Percentiles rank a stretch among this genome's conserved stretches.
These are phyloP conservation scores for Ceratobasidium sp. DNA, from an alignment of 1,284 basidiomycete species.

Conservation along the genomic window DNA sequence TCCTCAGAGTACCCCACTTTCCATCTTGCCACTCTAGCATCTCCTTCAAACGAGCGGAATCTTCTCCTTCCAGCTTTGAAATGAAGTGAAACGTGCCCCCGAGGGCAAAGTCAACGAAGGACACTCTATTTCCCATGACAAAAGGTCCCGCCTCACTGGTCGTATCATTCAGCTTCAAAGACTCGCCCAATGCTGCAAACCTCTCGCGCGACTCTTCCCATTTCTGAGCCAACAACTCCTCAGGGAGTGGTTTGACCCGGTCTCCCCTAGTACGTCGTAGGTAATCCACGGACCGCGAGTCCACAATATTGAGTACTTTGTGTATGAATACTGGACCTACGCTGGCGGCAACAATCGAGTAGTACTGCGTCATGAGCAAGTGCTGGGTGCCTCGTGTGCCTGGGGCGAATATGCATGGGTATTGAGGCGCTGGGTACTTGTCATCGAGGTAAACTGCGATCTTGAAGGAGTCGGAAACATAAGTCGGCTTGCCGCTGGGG, in stretches of 20 bases:
- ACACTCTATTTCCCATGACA: constrained; percentile 5
- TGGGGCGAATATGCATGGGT: constrained; percentile 28
- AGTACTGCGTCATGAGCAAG: constrained; percentile 15
- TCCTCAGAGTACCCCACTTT: constrained; percentile 1
- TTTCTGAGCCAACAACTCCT: constrained; percentile 1
- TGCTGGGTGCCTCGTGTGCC: constrained; percentile 35
- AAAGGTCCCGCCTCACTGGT: constrained; percentile 10
- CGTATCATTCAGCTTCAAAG: neutral
- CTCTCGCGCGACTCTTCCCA: constrained; percentile 8
- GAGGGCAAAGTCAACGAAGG: constrained; percentile 19
- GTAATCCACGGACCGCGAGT: constrained; percentile 38
- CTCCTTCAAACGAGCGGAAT: constrained; percentile 1
- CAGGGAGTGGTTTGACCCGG: neutral
- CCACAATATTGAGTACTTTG: constrained; percentile 22
- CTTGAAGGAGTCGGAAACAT: constrained; percentile 38
- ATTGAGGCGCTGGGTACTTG: constrained; percentile 28
- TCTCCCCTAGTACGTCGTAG: constrained; percentile 6
- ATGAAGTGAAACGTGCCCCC: constrained; percentile 6
- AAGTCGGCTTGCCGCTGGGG: constrained; percentile 24
- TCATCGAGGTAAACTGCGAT: constrained; percentile 39
- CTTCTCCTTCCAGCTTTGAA: neutral
- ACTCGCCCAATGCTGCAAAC: neutral
- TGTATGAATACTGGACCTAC: constrained; percentile 12
- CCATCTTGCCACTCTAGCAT: constrained; percentile 17
- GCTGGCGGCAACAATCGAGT: neutral